Base-by-base conservation (phyloP, 148 eudicot species). In the Euryodendron excelsum region DNA sequence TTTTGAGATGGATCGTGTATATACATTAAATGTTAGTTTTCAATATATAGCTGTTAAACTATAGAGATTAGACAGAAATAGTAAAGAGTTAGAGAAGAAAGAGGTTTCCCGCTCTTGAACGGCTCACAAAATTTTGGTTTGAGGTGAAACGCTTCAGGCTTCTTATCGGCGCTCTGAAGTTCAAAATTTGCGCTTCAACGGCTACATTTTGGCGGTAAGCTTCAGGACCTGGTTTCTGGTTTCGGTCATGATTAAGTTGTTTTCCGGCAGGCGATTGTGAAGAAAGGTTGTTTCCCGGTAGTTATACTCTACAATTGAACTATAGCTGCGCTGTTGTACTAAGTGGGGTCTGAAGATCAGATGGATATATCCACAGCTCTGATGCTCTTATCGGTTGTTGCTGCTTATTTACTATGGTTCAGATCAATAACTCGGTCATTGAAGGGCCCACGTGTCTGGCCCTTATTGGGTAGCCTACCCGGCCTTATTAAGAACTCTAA, bases 371-470 rank as follows among this genome's bases (percentile, higher is more conserved):
- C 85, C 5, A 88, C 90, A 20, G 68, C 68, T 37, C 21, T 86
- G 72, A 30, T 92, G 41, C 44, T 89, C 5, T 34, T 88, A 31
- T 77, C 91, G 0, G 31, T 86, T 18, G 68, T 85, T 0, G 80
- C 86, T 2, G 85, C 84, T n/a, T 94, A 94, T 34, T 36, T 86
- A 58, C 68, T 92, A 17, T 94, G 98, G 98, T 94, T 91, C 87
- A 84, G 78, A 52, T 81, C 88, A 12, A 69, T 87, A 23, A 72
- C 81, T 21, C 82, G 89, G 41, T 79, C 87, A 7, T 41, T 94
- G 36, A 83, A 71, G 10, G 98, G 98, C 31, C 97, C 98, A 72
- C 86, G 88, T 52, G 85, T 92, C 27, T 94, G 98, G 98, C 98
- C 98, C 36, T 0, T 94, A 28, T 50, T 94, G 73, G 98, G 98